These are phyloP conservation scores for Suillus subalutaceus DNA, from an alignment of 768 basidiomycete genomes.

Conservation along the genomic window DNA sequence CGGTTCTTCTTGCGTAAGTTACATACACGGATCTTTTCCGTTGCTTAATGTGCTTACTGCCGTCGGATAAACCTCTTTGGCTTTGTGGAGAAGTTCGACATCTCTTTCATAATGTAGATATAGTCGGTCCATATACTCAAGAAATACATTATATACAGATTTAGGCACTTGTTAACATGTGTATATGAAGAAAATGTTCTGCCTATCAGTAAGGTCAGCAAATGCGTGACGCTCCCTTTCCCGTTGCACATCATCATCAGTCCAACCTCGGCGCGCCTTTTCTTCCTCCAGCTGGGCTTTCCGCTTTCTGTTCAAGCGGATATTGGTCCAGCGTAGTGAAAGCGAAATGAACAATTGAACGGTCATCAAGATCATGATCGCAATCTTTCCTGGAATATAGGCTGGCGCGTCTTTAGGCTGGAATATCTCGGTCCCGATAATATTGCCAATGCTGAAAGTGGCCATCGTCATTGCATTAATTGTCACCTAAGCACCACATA, in stretches of 20 bases:
- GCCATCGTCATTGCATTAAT: conserved; percentile 63
- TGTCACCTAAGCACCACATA: conserved; percentile 41
- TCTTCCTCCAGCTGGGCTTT: conserved; percentile 41
- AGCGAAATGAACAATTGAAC: conserved; percentile 52
- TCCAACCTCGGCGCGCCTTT: conserved; percentile 55
- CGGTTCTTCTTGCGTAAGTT: background rate
- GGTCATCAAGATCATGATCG: conserved; percentile 61
- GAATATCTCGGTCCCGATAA: conserved; percentile 66
- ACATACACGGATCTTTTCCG: background rate
- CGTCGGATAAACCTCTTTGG: background rate
- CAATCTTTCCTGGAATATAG: conserved; percentile 69
- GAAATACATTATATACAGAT: background rate
- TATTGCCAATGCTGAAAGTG: conserved; percentile 59
- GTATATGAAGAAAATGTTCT: conserved; percentile 66
- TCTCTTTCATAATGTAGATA: background rate
- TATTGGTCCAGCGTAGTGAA: conserved; percentile 56
- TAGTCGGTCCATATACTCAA: background rate
- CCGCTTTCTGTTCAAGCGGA: conserved; percentile 55
- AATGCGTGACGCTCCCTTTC: conserved; percentile 66
- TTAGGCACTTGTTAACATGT: conserved; percentile 40
- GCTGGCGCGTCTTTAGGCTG: conserved; percentile 60
- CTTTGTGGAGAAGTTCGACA: background rate
- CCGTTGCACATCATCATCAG: conserved; percentile 55
- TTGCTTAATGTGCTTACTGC: background rate
- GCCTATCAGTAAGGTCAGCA: conserved; percentile 63